Conservation (phyloP, 192 early-diverging fungal species). For the Geosiphon pyriformis region DNA sequence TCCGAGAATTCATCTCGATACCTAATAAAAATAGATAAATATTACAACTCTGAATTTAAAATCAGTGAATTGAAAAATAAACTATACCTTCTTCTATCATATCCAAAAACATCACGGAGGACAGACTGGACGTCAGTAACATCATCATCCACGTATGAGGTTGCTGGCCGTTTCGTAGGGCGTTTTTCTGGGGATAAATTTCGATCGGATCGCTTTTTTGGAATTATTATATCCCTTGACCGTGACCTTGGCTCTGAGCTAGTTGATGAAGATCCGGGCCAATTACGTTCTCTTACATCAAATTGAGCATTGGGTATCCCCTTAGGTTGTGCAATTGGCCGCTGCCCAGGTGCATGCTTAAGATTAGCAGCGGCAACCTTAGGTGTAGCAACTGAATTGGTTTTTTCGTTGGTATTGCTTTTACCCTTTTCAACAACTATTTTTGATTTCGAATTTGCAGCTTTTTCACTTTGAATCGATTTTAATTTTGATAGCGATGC, state of each 20-base stretch:
- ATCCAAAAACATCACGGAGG: background rate
- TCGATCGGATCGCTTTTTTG: background rate
- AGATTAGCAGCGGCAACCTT: background rate
- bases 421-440: too few species aligned
- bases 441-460: background rate
- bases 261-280: background rate
- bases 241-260: background rate
- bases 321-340: background rate
- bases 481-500: background rate
- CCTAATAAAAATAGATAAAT: background rate
- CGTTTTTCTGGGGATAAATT: background rate
- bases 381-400: background rate
- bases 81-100: background rate
- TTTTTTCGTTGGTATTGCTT: background rate
- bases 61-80: background rate
- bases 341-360: background rate
- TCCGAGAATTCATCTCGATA: background rate
- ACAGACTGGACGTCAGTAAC: background rate
- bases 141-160: background rate
- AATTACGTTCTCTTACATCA: background rate
- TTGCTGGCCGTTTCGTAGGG: background rate
- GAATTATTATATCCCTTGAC: background rate
- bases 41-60: background rate
- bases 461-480: background rate
- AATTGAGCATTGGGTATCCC: background rate